Base-by-base conservation (phyloP, 148 eudicot species). In the Simmondsia chinensis region DNA sequence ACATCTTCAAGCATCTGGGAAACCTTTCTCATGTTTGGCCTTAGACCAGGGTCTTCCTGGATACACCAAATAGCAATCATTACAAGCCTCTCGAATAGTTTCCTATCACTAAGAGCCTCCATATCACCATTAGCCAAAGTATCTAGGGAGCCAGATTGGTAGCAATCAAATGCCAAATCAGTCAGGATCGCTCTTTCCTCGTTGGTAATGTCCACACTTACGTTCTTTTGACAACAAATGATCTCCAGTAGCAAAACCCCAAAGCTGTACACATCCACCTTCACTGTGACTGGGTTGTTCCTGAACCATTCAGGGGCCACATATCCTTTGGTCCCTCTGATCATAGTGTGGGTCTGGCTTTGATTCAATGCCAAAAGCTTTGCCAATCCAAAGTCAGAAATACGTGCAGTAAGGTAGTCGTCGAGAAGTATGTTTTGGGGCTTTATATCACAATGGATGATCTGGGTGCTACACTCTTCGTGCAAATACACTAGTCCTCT, bases 231-330 rank as follows among this genome's bases (percentile, higher is more conserved):
- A 7, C 69, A 66, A 21, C 54, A 41, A 6, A 54, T 21, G 10
- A 54, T 54, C 49, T 54, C 59, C 17, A 54, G 11, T 26, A 54
- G 23, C 48, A 54, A 9, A 42, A 54, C 40, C 6, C 49, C 59
- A n/a, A 16, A 54, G 49, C 48, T 54, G 24, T 41, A 54, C 14
- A 41, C 59, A 41, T 54, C 59, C n/a, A 54, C 59, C 48, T 54
- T 54, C 14, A 23, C 33, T 6, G 38, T 43, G 7, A 54, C 34
- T 0, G 39, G 59, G 39, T 29, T 54, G 48, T 1, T 0, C 20
- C 32, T 74, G 44, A 74, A 74, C 80, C 75, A 74, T 11, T 74
- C 80, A 7, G 80, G 76, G n/a, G 80, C 76, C 18, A 74, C 70
- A 46, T 74, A 74, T 6, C 80, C 76, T 54, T 59, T 74, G 7